A percentile compares a stretch with the other conserved stretches of the same genome.
Conservation (phyloP, 768 basidiomycete species). For the Lactifluus hygrophoroides region DNA sequence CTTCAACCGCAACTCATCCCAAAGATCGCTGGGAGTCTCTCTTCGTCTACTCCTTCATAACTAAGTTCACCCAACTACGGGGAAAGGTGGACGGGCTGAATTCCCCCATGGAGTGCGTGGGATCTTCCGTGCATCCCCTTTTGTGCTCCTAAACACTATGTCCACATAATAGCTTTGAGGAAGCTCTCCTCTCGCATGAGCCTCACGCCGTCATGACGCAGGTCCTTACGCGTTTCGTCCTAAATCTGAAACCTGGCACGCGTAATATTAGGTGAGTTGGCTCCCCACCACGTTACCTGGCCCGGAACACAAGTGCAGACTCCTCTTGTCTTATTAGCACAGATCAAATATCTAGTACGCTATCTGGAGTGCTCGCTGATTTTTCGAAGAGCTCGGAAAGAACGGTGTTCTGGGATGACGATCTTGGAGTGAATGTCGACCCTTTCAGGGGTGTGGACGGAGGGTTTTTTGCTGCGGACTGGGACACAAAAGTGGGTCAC, state of each 20-base stretch:
- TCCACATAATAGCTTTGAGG: slow-evolving; percentile 54
- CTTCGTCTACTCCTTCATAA: slow-evolving; percentile 80
- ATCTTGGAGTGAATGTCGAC: slow-evolving; percentile 55
- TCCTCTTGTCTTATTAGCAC: slow-evolving; percentile 40
- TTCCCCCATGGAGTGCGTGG: slow-evolving; percentile 73
- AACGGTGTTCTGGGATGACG: slow-evolving; percentile 75
- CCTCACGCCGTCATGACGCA: slow-evolving; percentile 65
- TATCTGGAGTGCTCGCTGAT: slow-evolving; percentile 59
- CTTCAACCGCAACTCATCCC: slow-evolving; percentile 62
- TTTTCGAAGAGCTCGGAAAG: slow-evolving; percentile 66
- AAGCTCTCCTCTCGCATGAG: slow-evolving; percentile 63
- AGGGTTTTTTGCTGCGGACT: slow-evolving; percentile 74
- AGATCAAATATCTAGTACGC: slow-evolving; percentile 75
- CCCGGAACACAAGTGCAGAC: slow-evolving; percentile 29
- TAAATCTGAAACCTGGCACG: slow-evolving; percentile 79
- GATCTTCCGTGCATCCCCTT: slow-evolving; percentile 19
- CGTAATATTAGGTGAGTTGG: slow-evolving; percentile 77
- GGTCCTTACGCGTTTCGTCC: slow-evolving; percentile 66
- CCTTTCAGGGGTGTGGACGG: slow-evolving; percentile 57
- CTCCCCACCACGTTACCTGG: slow-evolving; percentile 26
- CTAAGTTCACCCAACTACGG: slow-evolving; percentile 69
- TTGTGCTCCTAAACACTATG: background rate
- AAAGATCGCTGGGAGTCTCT: slow-evolving; percentile 79
- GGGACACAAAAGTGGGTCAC: slow-evolving; percentile 68
- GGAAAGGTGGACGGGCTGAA: slow-evolving; percentile 73